phyloP scores from a whole-genome alignment of 768 basidiomycete genomes.

The Gymnopilus junonius region DNA sequence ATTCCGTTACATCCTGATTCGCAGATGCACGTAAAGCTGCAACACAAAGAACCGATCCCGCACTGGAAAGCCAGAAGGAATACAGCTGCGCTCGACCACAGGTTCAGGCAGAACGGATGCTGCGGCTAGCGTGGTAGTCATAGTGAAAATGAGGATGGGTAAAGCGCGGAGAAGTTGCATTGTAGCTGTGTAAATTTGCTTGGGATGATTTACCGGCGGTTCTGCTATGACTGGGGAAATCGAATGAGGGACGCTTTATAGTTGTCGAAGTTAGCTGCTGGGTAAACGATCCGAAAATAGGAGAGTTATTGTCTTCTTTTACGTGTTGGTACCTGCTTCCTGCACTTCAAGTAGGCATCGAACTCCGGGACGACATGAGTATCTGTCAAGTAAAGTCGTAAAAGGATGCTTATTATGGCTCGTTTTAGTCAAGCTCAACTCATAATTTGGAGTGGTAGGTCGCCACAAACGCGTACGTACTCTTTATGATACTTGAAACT shows the following conservation, averaged over 20 bases:
- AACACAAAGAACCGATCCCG: background rate
- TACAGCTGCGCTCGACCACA: background rate
- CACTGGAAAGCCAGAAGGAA: background rate
- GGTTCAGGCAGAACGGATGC: background rate
- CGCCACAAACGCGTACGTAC: too few relatives aligned
- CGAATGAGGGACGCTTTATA: background rate
- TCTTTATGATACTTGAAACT: too few relatives aligned
- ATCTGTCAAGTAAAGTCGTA: background rate
- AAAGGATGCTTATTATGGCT: too few relatives aligned
- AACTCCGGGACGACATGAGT: background rate
- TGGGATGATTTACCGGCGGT: background rate
- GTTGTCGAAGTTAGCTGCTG: background rate
- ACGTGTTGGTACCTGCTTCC: background rate
- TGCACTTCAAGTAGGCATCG: too few relatives aligned
- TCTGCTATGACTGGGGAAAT: too few relatives aligned
- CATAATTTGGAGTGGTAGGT: too few relatives aligned
- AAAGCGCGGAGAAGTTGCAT: background rate
- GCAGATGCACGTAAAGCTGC: background rate
- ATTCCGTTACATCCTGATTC: background rate
- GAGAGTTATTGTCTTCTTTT: background rate
- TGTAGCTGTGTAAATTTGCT: background rate
- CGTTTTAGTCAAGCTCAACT: too few relatives aligned
- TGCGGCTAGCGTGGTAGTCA: background rate
- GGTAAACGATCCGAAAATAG: background rate
- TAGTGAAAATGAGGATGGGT: background rate